phyloP scores from a whole-genome alignment of 306 rosid species.

The Casuarina glauca region DNA sequence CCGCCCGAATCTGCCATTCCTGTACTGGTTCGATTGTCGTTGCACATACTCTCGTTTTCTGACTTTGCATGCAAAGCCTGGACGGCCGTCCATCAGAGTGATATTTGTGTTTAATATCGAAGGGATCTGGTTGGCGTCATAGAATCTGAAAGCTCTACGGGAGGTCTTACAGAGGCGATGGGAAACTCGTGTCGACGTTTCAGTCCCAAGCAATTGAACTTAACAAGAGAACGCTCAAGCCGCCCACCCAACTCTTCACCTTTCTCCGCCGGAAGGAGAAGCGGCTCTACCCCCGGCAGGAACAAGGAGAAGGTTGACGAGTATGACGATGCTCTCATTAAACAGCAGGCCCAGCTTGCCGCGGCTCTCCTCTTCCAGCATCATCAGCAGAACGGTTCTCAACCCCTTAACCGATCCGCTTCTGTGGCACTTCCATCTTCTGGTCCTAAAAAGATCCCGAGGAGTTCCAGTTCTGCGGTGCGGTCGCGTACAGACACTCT shows the following conservation, averaged over 20 bases:
- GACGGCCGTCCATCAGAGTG: no score
- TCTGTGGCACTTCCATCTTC: constrained; percentile 67
- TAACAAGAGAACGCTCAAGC: not conserved
- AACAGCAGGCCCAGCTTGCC: constrained; percentile 68
- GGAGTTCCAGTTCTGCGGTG: constrained; percentile 84
- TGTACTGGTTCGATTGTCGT: no score
- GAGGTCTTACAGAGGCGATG: not conserved
- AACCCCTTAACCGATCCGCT: constrained; percentile 68
- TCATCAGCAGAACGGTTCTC: constrained; percentile 44
- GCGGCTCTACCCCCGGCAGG: constrained; percentile 40
- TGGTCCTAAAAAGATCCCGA: constrained; percentile 57
- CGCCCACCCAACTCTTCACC: constrained; percentile 19
- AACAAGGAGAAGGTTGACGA: constrained; percentile 36
- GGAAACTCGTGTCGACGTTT: constrained; percentile 10
- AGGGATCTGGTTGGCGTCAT: no score
- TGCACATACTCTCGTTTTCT: no score
- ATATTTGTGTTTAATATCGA: no score
- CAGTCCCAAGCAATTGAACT: not conserved
- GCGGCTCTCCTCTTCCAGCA: constrained; percentile 58
- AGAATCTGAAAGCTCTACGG: no score
- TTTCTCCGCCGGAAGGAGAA: constrained; percentile 25
- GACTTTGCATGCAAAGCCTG: no score
- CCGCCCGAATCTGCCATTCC: no score
- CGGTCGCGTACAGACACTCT: constrained; percentile 79
- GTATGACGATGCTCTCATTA: constrained; percentile 49